Conservation (phyloP, 371 early-diverging fungal species). For the Dipsacomyces acuminosporus region DNA sequence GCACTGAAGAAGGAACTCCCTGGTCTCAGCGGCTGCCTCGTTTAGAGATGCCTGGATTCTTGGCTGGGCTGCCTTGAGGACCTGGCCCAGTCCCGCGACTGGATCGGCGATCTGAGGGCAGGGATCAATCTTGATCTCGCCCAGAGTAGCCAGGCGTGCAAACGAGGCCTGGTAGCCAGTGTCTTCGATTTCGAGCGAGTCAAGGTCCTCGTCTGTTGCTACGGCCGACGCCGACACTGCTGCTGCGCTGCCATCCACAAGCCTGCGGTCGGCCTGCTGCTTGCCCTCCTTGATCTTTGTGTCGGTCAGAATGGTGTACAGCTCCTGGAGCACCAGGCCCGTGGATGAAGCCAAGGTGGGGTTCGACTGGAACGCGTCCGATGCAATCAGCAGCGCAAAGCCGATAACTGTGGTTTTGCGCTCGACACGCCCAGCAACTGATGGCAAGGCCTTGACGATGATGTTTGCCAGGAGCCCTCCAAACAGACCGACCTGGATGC, state of each 20-base stretch:
- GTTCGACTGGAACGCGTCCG: conserved; percentile 17
- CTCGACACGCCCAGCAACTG: conserved; percentile 61
- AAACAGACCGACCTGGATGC: conserved; percentile 75
- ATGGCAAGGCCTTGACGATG: conserved; percentile 64
- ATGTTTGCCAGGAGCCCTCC: conserved; percentile 62
- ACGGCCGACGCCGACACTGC: conserved; percentile 38
- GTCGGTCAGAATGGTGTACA: conserved; percentile 39
- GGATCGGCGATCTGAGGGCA: conserved; percentile 32
- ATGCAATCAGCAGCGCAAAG: conserved; percentile 29
- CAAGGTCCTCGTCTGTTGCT: conserved; percentile 64
- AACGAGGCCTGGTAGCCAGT: conserved; percentile 75
- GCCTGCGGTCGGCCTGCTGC: conserved; percentile 21
- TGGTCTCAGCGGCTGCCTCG: no score
- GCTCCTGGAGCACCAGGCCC: conserved; percentile 26
- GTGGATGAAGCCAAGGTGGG: conserved; percentile 13
- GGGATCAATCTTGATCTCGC: conserved; percentile 42
- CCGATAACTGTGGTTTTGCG: conserved; percentile 69
- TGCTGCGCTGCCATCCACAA: conserved; percentile 24
- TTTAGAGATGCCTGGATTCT: conserved; percentile 4
- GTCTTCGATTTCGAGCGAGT: conserved; percentile 67
- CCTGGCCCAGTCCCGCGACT: conserved; percentile 23
- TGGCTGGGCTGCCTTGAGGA: conserved; percentile 21
- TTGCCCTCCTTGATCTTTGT: conserved; percentile 33
- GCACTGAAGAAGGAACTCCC: background rate
- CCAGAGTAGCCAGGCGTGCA: conserved; percentile 57